Percentiles rank a stretch among this genome's conserved stretches.
phyloP scores from a whole-genome alignment of 2,329 filamentous ascomycete genomes.

The Penicillium glabrum region DNA sequence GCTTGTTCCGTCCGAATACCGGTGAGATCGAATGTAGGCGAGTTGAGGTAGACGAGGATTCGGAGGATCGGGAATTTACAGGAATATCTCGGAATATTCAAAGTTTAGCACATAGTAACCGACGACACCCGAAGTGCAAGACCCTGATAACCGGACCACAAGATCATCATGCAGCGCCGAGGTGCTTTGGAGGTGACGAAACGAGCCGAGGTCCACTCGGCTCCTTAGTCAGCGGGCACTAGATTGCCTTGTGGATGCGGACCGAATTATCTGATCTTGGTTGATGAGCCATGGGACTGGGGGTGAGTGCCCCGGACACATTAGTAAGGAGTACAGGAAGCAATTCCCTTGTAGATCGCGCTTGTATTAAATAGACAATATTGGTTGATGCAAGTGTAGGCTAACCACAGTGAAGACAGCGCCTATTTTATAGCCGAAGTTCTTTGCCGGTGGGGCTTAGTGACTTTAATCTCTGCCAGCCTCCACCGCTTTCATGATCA shows the following conservation, averaged over 20 bases:
- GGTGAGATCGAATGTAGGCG: background rate
- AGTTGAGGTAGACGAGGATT: background rate
- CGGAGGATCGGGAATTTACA: background rate
- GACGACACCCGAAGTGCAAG: constrained; percentile 21
- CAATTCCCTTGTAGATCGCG: background rate
- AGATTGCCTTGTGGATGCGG: background rate
- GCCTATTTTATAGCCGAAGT: background rate
- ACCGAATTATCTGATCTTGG: background rate
- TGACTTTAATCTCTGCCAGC: background rate
- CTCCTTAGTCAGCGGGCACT: background rate
- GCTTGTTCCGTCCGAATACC: constrained; percentile 18
- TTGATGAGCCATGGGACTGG: background rate
- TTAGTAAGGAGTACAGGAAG: background rate
- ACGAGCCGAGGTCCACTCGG: constrained; percentile 34
- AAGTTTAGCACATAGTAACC: constrained; percentile 16
- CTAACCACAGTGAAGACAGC: background rate
- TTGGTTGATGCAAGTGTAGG: background rate
- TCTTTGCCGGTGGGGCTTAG: background rate
- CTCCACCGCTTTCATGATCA: background rate
- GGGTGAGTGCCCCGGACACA: background rate
- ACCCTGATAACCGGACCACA: constrained; percentile 13
- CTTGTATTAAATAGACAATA: background rate
- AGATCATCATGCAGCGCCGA: constrained; percentile 25
- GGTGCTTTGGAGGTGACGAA: constrained; percentile 31
- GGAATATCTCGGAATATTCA: constrained; percentile 1